Percentiles rank a stretch among this genome's conserved stretches.
These are phyloP conservation scores for Lichtheimia hyalospora DNA, from an alignment of 371 early-diverging fungal species.

Conservation along the genomic window DNA sequence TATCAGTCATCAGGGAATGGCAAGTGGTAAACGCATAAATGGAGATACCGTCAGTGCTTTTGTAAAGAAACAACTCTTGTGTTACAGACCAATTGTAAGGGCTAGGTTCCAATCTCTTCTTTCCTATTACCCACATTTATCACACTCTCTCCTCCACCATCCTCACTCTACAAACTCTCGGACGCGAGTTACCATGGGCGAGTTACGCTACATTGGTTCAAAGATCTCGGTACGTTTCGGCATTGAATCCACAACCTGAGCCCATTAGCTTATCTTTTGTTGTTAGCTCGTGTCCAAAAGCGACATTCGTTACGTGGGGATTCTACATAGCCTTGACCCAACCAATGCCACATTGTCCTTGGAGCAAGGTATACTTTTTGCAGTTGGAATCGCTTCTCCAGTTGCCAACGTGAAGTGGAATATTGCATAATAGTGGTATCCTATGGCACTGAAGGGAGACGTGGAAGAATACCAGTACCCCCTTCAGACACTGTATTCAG, in stretches of 20 bases:
- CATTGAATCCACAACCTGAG: neutral
- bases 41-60: too few relatives aligned
- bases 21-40: too few relatives aligned
- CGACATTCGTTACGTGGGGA: conserved; percentile 85
- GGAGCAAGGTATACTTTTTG: conserved; percentile 58
- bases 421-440: conserved; percentile 54
- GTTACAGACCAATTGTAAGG: too few relatives aligned
- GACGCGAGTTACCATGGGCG: conserved; percentile 14
- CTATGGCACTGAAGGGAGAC: conserved; percentile 76
- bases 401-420: too few relatives aligned
- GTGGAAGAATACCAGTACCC: conserved; percentile 58
- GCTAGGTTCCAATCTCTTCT: neutral
- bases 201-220: conserved; percentile 21
- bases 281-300: conserved; percentile 38
- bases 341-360: conserved; percentile 79
- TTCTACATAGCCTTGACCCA: conserved; percentile 78
- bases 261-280: neutral
- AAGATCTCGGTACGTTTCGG: conserved; percentile 18
- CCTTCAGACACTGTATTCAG: conserved; percentile 76
- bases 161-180: neutral
- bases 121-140: neutral
- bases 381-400: neutral
- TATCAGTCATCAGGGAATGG: too few relatives aligned
- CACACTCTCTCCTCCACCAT: neutral
- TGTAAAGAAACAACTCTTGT: too few relatives aligned